A percentile compares a stretch with the other conserved stretches of the same genome.
phyloP scores from a whole-genome alignment of 1,139 yeast species.

The Yamadazyma conglobata region DNA sequence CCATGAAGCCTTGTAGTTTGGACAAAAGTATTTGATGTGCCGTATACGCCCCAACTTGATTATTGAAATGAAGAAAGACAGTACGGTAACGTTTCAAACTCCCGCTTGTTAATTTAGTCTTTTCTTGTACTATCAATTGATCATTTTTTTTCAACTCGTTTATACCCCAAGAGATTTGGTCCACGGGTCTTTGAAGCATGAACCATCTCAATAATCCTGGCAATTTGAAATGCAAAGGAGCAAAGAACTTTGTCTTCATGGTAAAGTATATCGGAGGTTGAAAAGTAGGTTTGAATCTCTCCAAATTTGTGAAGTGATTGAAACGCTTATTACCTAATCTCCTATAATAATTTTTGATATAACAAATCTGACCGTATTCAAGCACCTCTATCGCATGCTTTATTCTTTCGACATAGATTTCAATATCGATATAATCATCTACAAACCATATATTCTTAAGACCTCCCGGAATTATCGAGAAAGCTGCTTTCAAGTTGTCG shows the following conservation, averaged over 20 bases:
- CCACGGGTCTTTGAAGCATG: slow-evolving; percentile 19
- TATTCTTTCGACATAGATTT: slow-evolving; percentile 27
- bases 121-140: slow-evolving; percentile 21
- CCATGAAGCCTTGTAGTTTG: slow-evolving; percentile 38
- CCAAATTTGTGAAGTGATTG: slow-evolving; percentile 5
- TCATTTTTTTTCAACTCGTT: slow-evolving; percentile 18
- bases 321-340: slow-evolving; percentile 7
- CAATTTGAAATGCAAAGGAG: slow-evolving; percentile 13
- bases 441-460: slow-evolving; percentile 50
- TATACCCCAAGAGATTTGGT: slow-evolving; percentile 28
- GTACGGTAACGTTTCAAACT: slow-evolving; percentile 30
- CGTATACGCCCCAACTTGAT: slow-evolving; percentile 46
- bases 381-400: slow-evolving; percentile 31
- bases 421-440: slow-evolving; percentile 38
- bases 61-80: slow-evolving; percentile 51
- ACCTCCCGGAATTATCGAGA: slow-evolving; percentile 41
- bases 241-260: background rate
- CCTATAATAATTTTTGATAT: slow-evolving; percentile 16
- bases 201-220: slow-evolving; percentile 32
- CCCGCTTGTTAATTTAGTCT: slow-evolving; percentile 17
- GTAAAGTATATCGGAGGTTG: slow-evolving; percentile 33
- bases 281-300: slow-evolving; percentile 17
- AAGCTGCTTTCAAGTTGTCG: slow-evolving; percentile 23
- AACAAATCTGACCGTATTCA: slow-evolving; percentile 32
- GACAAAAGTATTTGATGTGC: slow-evolving; percentile 54